Evolutionary conservation across 2,329 filamentous ascomycete genomes (phyloP), one percentile per base, ranked within the genome.

Genomic region (Diaporthe sp.): DNA sequence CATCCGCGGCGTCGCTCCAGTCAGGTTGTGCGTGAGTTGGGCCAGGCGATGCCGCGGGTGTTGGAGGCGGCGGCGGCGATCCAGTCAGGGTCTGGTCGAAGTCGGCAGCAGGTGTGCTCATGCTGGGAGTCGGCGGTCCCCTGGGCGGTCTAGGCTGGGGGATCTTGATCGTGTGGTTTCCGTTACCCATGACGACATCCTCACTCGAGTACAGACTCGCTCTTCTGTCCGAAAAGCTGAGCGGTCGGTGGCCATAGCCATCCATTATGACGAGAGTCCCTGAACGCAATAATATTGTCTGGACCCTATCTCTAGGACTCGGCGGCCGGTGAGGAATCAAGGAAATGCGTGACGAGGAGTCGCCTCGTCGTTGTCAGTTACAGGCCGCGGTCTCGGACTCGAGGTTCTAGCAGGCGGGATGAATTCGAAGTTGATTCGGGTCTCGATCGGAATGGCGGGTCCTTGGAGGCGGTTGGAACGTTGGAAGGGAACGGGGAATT

Each of bases 1-100:
- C 91, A 75, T 95, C 93, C 55, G 92, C 92, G 28, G 92, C 92
- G 76, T 92, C 91, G 80, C 92, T 94, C 94, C 94, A 96, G 84
- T 95, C 93, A 17, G 89, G 89, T 77, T 90, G 89, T 75, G 86
- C 86, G 78, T 91, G 87, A 8, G 89, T 88, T 9, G 91, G 91
- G 2, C 91, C 91, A 5, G 91, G 91, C 54, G 90, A 92, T 15
- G 91, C 91, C 28, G 91, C 91, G 0, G 91, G 91, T 2, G 91
- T 93, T 2, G 91, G 91, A 55, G 91, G 91, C 38, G 90, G 91
- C 17, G 91, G 91, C 47, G 91, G 91, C 45, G 90, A 91, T 60
- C 89, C 89, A 12, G 89, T 90, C 76, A 91, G 83, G 76, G 89
- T 87, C 81, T 91, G 89, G 71, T 92, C 90, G 77, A 90, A 92